Percentiles rank a stretch among this genome's conserved stretches.
Conservation (phyloP, 495 filamentous ascomycete genomes). For the Neurospora tetraspora region DNA sequence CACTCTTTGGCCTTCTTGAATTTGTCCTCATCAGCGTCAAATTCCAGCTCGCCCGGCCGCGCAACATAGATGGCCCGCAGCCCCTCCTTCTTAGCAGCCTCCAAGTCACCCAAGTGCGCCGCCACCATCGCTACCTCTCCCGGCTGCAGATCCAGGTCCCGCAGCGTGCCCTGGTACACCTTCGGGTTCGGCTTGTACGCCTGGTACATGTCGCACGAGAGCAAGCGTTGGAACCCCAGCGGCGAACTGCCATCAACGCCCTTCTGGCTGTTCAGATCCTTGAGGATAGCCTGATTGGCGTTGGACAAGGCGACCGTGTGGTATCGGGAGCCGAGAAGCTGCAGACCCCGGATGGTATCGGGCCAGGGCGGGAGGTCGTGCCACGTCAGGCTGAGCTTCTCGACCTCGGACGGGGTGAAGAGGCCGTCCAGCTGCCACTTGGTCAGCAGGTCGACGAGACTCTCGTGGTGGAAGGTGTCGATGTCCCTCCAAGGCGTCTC, state of each 20-base stretch:
- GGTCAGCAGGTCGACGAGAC: constrained; percentile 46
- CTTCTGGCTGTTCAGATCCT: constrained; percentile 50
- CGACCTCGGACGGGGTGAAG: constrained; percentile 48
- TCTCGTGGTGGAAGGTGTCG: constrained; percentile 59
- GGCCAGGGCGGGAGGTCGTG: constrained; percentile 62
- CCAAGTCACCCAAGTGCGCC: constrained; percentile 59
- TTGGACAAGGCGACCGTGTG: constrained; percentile 61
- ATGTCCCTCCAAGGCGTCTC: constrained; percentile 39
- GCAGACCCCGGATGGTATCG: constrained; percentile 50
- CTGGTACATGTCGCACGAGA: constrained; percentile 59
- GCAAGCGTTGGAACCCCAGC: constrained; percentile 51
- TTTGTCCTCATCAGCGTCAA: constrained; percentile 38
- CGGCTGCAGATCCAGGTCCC: constrained; percentile 44
- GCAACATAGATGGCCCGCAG: constrained; percentile 70
- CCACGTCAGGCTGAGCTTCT: constrained; percentile 52
- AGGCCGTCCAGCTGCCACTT: constrained; percentile 44
- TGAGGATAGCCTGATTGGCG: constrained; percentile 55
- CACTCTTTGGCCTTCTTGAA: constrained; percentile 46
- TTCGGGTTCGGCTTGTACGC: constrained; percentile 66
- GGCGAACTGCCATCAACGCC: constrained; percentile 4
- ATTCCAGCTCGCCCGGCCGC: constrained; percentile 53
- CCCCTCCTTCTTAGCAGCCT: constrained; percentile 53
- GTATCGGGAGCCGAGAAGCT: constrained; percentile 42
- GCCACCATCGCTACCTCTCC: constrained; percentile 68
- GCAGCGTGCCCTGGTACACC: constrained; percentile 59